phyloP scores from a whole-genome alignment of 495 filamentous ascomycete genomes.

The Barbatosphaeria neglecta region DNA sequence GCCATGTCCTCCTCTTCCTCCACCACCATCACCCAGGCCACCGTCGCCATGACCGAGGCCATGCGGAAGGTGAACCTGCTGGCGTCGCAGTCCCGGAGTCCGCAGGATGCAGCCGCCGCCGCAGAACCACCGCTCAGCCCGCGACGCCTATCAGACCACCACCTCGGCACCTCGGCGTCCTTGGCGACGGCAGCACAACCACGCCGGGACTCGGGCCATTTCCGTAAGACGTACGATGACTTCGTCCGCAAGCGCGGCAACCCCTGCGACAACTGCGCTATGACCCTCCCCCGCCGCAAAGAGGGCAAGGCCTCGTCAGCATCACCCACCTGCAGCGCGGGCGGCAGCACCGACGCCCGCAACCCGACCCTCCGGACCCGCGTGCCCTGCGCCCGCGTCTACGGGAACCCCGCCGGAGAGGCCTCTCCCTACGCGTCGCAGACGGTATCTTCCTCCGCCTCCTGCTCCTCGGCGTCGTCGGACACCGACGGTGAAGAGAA shows the following conservation, averaged over 20 bases:
- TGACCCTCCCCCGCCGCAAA: slow-evolving; percentile 46
- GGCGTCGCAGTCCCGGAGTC: too few relatives aligned
- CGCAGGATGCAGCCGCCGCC: slow-evolving; percentile 27
- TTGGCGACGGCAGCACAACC: slow-evolving; percentile 15
- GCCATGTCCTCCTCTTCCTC: not conserved
- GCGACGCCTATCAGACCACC: slow-evolving; percentile 22
- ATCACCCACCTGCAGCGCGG: slow-evolving; percentile 12
- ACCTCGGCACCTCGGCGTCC: slow-evolving; percentile 6
- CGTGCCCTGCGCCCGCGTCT: slow-evolving; percentile 38
- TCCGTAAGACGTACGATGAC: slow-evolving; percentile 44
- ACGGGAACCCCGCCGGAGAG: slow-evolving; percentile 19
- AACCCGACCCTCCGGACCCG: slow-evolving; percentile 34
- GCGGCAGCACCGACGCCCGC: slow-evolving; percentile 17
- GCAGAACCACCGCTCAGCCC: slow-evolving; percentile 57
- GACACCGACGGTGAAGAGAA: slow-evolving; percentile 4
- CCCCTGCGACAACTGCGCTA: slow-evolving; percentile 50
- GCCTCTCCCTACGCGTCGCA: slow-evolving; percentile 30
- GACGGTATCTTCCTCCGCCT: slow-evolving; percentile 30
- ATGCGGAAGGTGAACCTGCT: slow-evolving; percentile 27
- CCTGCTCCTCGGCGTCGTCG: slow-evolving; percentile 2
- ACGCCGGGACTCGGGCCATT: slow-evolving; percentile 35
- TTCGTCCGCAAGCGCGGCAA: slow-evolving; percentile 39
- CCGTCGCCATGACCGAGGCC: slow-evolving; percentile 23
- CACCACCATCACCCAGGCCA: slow-evolving; percentile 9
- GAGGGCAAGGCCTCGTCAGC: slow-evolving; percentile 19